phyloP scores from a whole-genome alignment of 2,329 filamentous ascomycete genomes.

The Epichloe festucae region DNA sequence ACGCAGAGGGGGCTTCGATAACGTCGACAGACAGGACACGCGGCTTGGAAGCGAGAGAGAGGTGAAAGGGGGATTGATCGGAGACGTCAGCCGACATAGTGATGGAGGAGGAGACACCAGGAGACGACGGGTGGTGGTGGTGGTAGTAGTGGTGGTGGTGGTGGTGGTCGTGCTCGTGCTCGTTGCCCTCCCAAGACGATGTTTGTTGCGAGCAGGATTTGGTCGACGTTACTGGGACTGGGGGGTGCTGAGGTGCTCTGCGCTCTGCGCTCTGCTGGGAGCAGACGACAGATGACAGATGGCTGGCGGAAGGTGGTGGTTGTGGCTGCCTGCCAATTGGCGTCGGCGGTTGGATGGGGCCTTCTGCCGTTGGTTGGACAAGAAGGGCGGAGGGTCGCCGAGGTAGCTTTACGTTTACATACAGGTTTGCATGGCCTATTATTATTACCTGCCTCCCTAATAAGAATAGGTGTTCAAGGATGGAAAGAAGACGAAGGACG shows the following conservation, averaged over 20 bases:
- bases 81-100: constrained; percentile 7
- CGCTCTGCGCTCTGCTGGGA: not conserved
- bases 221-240: not conserved
- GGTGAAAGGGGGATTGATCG: not conserved
- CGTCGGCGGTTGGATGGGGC: not conserved
- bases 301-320: not conserved
- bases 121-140: not conserved
- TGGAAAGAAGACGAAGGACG: too few relatives aligned
- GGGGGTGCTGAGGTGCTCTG: not conserved
- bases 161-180: not conserved
- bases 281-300: not conserved
- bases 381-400: not conserved
- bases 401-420: not conserved
- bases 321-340: constrained; percentile 2
- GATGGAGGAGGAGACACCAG: not conserved
- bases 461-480: too few relatives aligned
- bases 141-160: not conserved
- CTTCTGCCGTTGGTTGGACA: not conserved
- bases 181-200: not conserved
- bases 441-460: too few relatives aligned
- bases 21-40: not conserved
- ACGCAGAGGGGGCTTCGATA: not conserved
- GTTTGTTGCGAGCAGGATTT: not conserved
- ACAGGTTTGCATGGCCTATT: too few relatives aligned
- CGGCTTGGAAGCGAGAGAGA: not conserved